A percentile compares a stretch with the other conserved stretches of the same genome.
Conservation (phyloP, 2,329 filamentous ascomycete genomes). For the Fusarium ramigenum region DNA sequence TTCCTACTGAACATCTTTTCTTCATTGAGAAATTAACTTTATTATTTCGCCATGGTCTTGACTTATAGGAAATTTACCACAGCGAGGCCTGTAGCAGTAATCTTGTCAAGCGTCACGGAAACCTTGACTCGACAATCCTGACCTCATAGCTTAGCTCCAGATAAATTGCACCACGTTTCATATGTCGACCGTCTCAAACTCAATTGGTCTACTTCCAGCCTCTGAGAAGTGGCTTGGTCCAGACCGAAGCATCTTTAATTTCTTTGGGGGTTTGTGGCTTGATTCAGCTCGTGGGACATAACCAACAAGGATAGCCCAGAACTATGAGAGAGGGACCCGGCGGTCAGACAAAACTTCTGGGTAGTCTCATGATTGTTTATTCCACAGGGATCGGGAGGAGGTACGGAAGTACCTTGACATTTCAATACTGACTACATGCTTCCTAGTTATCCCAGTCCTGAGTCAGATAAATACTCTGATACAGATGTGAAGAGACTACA, state of each 20-base stretch:
- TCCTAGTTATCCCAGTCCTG: no score
- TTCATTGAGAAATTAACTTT: background rate
- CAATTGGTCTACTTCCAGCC: background rate
- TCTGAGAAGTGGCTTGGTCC: background rate
- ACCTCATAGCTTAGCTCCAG: background rate
- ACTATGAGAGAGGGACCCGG: no score
- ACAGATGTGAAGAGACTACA: no score
- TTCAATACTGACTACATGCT: no score
- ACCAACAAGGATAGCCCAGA: no score
- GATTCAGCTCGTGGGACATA: no score
- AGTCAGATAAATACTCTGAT: no score
- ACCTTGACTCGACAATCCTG: background rate
- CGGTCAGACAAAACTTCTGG: no score
- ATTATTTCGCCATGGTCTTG: fast-evolving
- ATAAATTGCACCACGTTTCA: background rate
- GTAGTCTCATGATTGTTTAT: no score
- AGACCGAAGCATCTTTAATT: background rate
- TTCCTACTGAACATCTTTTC: fast-evolving
- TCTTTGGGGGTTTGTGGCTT: fast-evolving
- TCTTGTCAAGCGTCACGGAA: fast-evolving
- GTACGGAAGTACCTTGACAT: no score
- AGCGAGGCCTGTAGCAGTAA: fast-evolving
- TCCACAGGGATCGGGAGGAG: no score
- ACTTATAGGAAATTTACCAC: background rate
- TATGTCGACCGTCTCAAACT: background rate